Percentiles rank a stretch among this genome's conserved stretches.
Conservation (phyloP, 148 eudicot species). For the Polygonum maritimum region DNA sequence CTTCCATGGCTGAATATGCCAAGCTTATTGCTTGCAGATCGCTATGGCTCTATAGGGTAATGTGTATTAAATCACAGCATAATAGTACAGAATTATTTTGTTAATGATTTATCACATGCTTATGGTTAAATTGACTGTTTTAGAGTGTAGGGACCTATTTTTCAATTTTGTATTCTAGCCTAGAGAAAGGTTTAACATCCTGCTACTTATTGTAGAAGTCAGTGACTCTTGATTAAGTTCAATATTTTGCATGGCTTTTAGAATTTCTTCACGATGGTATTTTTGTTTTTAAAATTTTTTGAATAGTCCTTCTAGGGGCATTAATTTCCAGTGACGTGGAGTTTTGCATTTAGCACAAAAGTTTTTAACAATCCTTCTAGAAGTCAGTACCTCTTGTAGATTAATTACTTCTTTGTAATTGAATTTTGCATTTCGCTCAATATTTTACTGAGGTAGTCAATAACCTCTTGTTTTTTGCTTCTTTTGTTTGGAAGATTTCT, state of each 20-base stretch:
- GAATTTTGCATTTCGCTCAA: too few species aligned
- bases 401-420: too few species aligned
- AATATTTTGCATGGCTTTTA: not conserved
- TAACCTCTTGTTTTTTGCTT: not conserved
- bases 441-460: not conserved
- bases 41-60: not conserved
- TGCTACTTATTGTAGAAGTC: not conserved
- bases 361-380: too few species aligned
- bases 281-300: not conserved
- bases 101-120: not conserved
- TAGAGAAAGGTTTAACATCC: not conserved
- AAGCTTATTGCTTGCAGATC: not conserved
- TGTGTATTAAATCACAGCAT: not conserved
- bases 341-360: too few species aligned
- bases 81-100: not conserved
- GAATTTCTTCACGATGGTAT: not conserved
- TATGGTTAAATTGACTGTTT: not conserved
- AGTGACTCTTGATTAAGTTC: not conserved
- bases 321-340: too few species aligned
- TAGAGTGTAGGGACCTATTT: not conserved
- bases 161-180: not conserved
- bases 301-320: too few species aligned
- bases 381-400: too few species aligned
- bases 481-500: slow-evolving; percentile 47
- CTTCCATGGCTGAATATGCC: not conserved